Evolutionary conservation across 768 basidiomycete species (phyloP).

Genomic region (Daedaleopsis sinensis): DNA sequence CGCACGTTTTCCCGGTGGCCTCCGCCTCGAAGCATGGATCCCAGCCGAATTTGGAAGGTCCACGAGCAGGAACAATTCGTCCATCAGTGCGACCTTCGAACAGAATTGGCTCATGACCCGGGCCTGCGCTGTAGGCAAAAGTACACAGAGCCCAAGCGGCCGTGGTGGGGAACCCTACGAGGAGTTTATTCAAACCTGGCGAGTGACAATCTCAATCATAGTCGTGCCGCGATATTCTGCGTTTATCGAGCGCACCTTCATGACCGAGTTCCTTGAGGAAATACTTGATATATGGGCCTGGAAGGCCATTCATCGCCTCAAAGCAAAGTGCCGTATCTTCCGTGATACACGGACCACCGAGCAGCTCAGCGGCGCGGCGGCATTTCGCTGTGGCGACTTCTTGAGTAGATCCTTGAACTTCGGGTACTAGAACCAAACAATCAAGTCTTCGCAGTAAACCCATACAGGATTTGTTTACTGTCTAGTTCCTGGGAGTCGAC

Average conservation of each 20-base stretch:
- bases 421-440: constrained; percentile 65
- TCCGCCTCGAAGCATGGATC: constrained; percentile 84
- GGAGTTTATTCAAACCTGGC: constrained; percentile 79
- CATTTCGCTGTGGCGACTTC: constrained; percentile 92
- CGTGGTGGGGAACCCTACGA: constrained; percentile 74
- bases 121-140: constrained; percentile 90
- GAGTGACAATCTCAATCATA: neutral
- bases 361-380: constrained; percentile 78
- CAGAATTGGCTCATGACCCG: constrained; percentile 74
- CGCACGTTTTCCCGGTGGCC: constrained; percentile 76
- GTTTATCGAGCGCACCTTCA: constrained; percentile 53
- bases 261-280: constrained; percentile 86
- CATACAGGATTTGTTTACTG: constrained; percentile 48
- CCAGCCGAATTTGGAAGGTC: constrained; percentile 85
- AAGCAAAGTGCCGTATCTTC: constrained; percentile 97
- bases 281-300: constrained; percentile 97
- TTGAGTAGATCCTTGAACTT: constrained; percentile 90
- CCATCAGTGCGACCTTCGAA: constrained; percentile 92
- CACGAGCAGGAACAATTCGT: constrained; percentile 84
- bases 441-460: neutral
- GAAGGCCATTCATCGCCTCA: constrained; percentile 85
- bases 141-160: constrained; percentile 93
- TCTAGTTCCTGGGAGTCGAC: constrained; percentile 82
- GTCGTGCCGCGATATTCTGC: too few species aligned
- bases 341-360: constrained; percentile 66